Base-by-base conservation (phyloP, 176 grass and related monocot genomes). In the Aegilops bicornis region DNA sequence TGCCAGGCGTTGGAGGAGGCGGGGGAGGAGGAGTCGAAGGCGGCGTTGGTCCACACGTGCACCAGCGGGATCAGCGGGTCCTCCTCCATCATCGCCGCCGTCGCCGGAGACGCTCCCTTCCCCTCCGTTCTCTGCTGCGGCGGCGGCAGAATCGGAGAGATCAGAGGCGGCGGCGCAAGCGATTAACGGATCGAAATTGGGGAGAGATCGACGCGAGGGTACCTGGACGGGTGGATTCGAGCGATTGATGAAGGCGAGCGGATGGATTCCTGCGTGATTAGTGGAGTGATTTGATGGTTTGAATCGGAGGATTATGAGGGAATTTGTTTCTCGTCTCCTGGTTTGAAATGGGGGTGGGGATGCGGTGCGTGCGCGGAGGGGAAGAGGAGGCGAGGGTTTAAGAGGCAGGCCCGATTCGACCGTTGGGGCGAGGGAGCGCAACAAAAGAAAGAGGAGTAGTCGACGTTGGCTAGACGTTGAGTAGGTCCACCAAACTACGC, bases 51-150 rank as follows among this genome's bases (percentile, higher is more conserved):
- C 85, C 85, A 91, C 0, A 82, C 71, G 86, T 91, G 90, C 63
- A 91, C 90, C 77, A 91, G 70, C 42, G 82, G 86, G 77, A 91
- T 91, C 62, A 91, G 78, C 23, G 90, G 90, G 64, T 91, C 90
- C 78, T 91, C 89, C 86, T 88, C 90, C 90, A 88, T 88, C 71
- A 1, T 33, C 30, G 13, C 54, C 48, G 23, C 33, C 69, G 2
- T 7, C 25, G 20, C 39, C 35, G 24, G 27, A 36, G 63, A 82
- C 13, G 3, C 36, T 10, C 69, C 8, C 4, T 6, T 14, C 12
- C 17, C 48, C 48, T 47, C 33, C 36, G 1, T 29, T 23, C 52
- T 0, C 42, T 43, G 10, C 70, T 15, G 22, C 70, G 5, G 37
- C n/a, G 8, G 52, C 42, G 2, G 59, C 33, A 1, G 1, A 43